Evolutionary conservation across 805 yeast species (phyloP), one percentile per base, ranked within the genome.

Genomic region (Lipomyces japonicus): DNA sequence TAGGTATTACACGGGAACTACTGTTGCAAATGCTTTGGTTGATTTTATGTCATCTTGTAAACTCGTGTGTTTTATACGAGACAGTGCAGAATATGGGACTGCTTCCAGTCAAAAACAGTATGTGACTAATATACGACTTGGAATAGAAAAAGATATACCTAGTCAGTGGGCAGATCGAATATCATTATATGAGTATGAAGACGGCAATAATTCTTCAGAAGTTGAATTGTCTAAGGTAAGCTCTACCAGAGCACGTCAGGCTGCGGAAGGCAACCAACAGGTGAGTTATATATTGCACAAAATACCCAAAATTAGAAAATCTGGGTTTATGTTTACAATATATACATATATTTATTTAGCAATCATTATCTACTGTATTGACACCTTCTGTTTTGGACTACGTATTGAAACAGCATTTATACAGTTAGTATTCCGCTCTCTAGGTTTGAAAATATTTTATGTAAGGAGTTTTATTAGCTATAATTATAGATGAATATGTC

Each of bases 61-160:
- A 18, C 37, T 53, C n/a, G 53, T 51, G 21, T 53, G 58, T 18
- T 53, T 37, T 24, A 39, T 51, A 3, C 48, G 58, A 1, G 54
- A 53, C 26, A 36, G 38, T 16, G 32, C 32, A 10, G 42, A 19
- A 18, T 39, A 30, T 14, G 24, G 42, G n/a, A 47, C 44, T n/a
- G 49, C 50, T 3, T 35, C 38, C 10, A 51, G 46, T 24, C 58
- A 53, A 40, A 12, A 3, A 3, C 34, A 16, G 32, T 51, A 40
- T 37, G 40, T 53, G 22, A 42, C 34, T 2, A 45, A 34, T 6
- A 51, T 53, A 7, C 24, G 44, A n/a, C 31, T n/a, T 4, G 58
- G 58, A 14, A 16, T 19, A 7, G 7, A 18, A 6, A 24, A 7
- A 22, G 25, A 21, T 12, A 31, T 53, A 6, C 58, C 58, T 5